phyloP scores from a whole-genome alignment of 2,329 filamentous ascomycete genomes.

The Colletotrichum gloeosporioides region DNA sequence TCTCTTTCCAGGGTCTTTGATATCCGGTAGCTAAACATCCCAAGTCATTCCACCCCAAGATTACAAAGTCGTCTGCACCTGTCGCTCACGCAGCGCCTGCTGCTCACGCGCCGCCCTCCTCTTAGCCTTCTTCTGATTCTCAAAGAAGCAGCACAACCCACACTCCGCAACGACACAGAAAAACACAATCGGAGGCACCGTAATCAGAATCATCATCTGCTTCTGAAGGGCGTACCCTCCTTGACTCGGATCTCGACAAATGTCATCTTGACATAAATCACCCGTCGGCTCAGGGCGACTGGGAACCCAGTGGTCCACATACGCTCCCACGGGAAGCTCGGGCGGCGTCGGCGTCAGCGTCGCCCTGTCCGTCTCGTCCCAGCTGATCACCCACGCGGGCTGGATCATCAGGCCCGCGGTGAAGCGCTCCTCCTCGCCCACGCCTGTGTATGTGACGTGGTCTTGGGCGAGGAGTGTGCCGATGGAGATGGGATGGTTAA shows the following conservation, averaged over 20 bases:
- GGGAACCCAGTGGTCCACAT: neutral
- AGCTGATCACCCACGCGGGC: neutral
- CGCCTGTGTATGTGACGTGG: neutral
- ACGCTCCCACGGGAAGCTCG: neutral
- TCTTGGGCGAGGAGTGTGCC: neutral
- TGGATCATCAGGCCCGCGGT: neutral
- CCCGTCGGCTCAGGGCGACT: neutral
- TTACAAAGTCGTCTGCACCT: neutral
- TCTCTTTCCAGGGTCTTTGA: too few relatives aligned
- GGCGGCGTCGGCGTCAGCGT: neutral
- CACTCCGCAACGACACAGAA: neutral
- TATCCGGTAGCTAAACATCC: too few relatives aligned
- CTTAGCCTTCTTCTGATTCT: neutral
- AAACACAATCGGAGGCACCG: neutral
- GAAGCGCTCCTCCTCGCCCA: neutral
- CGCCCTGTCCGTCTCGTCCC: neutral
- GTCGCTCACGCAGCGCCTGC: neutral
- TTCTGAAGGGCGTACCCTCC: neutral
- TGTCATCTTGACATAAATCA: neutral
- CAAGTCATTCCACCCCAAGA: neutral
- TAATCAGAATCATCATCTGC: neutral
- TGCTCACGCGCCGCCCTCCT: neutral
- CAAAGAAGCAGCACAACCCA: neutral
- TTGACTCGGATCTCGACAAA: neutral
- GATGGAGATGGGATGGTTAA: neutral